Percentiles rank a stretch among this genome's conserved stretches.
Evolutionary conservation across 768 basidiomycete genomes (phyloP).

Genomic region (Fistulinella prunicolor): DNA sequence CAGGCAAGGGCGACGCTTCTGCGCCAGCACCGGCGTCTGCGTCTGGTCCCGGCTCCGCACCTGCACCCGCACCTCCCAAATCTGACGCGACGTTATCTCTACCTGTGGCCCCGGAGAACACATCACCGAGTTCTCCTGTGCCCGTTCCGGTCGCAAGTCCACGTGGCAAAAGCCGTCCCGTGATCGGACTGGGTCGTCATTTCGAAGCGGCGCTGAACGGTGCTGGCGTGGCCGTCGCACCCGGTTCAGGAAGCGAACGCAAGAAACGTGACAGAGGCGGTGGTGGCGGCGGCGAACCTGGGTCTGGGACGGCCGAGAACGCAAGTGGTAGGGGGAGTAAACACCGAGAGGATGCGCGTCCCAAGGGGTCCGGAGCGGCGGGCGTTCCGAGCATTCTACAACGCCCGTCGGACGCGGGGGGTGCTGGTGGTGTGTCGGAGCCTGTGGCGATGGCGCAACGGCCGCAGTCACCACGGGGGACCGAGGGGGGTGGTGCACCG

Average conservation of each 20-base stretch:
- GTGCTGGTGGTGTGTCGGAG: conserved; percentile 1
- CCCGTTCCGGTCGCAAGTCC: too few relatives aligned
- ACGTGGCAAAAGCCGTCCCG: conserved; percentile 49
- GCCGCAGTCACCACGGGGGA: conserved; percentile 8
- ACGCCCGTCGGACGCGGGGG: conserved; percentile 21
- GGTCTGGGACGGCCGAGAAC: background rate
- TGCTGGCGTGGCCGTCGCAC: conserved; percentile 45
- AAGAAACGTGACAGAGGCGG: conserved; percentile 33
- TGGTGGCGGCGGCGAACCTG: conserved; percentile 24
- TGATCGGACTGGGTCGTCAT: conserved; percentile 62
- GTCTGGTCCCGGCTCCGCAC: background rate
- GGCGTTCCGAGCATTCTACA: conserved; percentile 24
- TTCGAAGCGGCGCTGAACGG: conserved; percentile 72
- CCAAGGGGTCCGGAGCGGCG: background rate
- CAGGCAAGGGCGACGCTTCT: conserved; percentile 6
- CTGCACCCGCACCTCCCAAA: background rate
- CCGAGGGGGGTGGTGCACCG: conserved; percentile 1
- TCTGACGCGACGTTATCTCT: background rate
- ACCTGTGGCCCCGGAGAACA: conserved; percentile 1
- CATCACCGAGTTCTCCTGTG: conserved; percentile 12
- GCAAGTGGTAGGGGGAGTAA: conserved; percentile 10
- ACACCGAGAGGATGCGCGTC: conserved; percentile 12
- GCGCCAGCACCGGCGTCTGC: background rate
- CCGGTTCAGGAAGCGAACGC: conserved; percentile 25
- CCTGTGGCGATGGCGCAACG: conserved; percentile 7